A percentile compares a stretch with the other conserved stretches of the same genome.
Evolutionary conservation across 1,139 yeast genomes (phyloP).

Genomic region (Candida sojae): DNA sequence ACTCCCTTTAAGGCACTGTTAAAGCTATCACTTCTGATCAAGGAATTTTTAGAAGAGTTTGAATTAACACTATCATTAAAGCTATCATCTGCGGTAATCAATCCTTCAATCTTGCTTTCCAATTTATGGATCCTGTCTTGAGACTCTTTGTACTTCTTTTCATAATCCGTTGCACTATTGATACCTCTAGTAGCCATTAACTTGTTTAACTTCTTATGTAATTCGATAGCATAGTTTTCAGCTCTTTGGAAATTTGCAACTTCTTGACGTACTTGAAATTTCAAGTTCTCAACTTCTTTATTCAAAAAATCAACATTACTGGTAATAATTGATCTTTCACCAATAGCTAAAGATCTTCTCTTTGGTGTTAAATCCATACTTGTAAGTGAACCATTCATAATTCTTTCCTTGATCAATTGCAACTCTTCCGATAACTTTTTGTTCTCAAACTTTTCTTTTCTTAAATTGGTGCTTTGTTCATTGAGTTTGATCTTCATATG

Average conservation of each 20-base stretch:
- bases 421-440: slow-evolving; percentile 58
- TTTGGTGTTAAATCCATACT: slow-evolving; percentile 22
- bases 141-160: slow-evolving; percentile 38
- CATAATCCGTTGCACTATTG: slow-evolving; percentile 33
- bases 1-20: slow-evolving; percentile 18
- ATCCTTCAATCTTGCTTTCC: slow-evolving; percentile 31
- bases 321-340: slow-evolving; percentile 28
- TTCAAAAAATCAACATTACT: slow-evolving; percentile 24
- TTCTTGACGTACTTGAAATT: slow-evolving; percentile 40
- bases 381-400: slow-evolving; percentile 24
- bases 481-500: slow-evolving; percentile 52
- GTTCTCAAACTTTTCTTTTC: slow-evolving; percentile 57
- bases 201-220: slow-evolving; percentile 48
- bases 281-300: slow-evolving; percentile 39
- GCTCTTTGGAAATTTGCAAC: slow-evolving; percentile 46
- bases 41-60: slow-evolving; percentile 12
- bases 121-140: slow-evolving; percentile 36
- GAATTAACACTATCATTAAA: slow-evolving; percentile 10
- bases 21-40: slow-evolving; percentile 39
- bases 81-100: slow-evolving; percentile 21
- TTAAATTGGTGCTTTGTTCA: slow-evolving; percentile 51
- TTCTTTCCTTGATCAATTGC: slow-evolving; percentile 51
- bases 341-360: slow-evolving; percentile 37
- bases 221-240: slow-evolving; percentile 47
- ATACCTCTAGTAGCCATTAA: slow-evolving; percentile 45